Evolutionary conservation across 2,329 filamentous ascomycete species (phyloP), one percentile per base, ranked within the genome.

Genomic region (Trichophaea hybrida): DNA sequence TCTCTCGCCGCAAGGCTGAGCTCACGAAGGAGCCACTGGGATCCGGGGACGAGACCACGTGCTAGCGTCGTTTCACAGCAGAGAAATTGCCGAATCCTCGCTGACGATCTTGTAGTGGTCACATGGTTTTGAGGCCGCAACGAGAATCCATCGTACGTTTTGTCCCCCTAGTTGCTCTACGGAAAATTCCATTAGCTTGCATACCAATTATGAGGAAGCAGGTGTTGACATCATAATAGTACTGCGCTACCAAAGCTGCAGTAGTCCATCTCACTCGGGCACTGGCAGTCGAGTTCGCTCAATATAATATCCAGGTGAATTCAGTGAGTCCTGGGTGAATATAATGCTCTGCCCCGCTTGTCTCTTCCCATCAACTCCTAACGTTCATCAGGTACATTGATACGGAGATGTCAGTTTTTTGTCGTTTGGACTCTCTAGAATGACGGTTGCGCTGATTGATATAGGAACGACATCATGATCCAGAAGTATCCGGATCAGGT

Each of bases 181-280:
- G 24, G 24, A 24, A 24, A 32, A 51, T 33, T 38, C 24, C 10
- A 40, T 43, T 37, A 17, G 40, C 40, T n/a, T 46, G 40, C 40
- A 46, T 6, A 7, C 24, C 40, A 13, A 17, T 46, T 46, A 7
- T 17, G 2, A n/a, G 10, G 40, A 17, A 46, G 40, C 40, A 46
- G 40, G 13, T n/a, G 13, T 46, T 46, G 40, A 46, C 24, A 17
- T 46, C 40, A 57, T 43, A 53, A 63, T 69, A 68, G 53, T 70
- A 71, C 64, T 70, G 70, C 57, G 68, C 69, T 24, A 69, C 66
- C 38, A 69, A 69, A 55, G 65, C 64, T 6, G 69, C 68, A 12
- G 63, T 70, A 34, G 69, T 70, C 40, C 70, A 72, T 51, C 59
- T 72, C 24, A 68, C 68, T 6, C 69, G 68, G 59, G 70, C 69